These are phyloP conservation scores for Fusarium coicis DNA, from an alignment of 2,329 filamentous ascomycete genomes.

Conservation along the genomic window DNA sequence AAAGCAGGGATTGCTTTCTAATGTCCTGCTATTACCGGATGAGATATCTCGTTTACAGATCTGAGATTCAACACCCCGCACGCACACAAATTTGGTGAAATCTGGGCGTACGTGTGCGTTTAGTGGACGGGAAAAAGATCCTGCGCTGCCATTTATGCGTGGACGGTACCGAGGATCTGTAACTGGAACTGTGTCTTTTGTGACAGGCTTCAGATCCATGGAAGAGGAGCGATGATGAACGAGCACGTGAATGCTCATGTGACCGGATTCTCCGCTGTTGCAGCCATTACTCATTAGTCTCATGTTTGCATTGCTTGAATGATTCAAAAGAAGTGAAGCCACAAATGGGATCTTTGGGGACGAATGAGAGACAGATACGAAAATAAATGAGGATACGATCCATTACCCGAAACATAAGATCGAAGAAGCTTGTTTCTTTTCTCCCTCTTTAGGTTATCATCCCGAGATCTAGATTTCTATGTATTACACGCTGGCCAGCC, in stretches of 20 bases:
- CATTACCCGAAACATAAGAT: background rate
- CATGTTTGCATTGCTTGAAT: background rate
- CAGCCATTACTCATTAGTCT: background rate
- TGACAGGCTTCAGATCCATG: background rate
- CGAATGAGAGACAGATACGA: background rate
- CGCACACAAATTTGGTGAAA: background rate
- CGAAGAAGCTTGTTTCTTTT: background rate
- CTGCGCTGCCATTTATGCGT: background rate
- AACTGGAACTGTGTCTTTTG: background rate
- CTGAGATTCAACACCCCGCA: slow-evolving; percentile 18
- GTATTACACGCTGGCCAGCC: background rate
- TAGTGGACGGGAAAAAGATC: background rate
- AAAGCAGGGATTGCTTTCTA: background rate
- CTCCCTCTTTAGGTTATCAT: background rate
- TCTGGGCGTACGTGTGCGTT: background rate
- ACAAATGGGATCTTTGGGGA: background rate
- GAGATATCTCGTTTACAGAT: slow-evolving; percentile 25
- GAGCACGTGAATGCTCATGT: background rate
- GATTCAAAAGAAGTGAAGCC: background rate
- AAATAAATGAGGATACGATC: background rate
- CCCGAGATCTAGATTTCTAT: background rate
- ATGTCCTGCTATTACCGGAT: slow-evolving; percentile 13
- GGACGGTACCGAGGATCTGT: background rate
- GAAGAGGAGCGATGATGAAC: background rate
- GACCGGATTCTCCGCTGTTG: background rate